These are phyloP conservation scores for Amanita exitialis DNA, from an alignment of 768 basidiomycete species.

Conservation along the genomic window DNA sequence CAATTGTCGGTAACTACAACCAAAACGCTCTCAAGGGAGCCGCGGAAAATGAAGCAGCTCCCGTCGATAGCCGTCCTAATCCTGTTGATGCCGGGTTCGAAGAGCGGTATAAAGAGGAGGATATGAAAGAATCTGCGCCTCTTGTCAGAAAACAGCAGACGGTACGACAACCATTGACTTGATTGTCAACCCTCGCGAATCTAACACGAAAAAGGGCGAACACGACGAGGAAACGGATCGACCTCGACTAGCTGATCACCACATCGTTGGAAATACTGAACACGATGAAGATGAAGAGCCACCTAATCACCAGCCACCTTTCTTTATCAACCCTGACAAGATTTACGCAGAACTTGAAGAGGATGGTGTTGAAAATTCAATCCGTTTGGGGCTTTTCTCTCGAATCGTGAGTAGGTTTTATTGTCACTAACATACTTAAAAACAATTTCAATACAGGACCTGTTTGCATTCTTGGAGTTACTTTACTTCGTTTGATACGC, in stretches of 20 bases:
- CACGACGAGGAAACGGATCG: not conserved
- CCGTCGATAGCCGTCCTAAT: not conserved
- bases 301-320: not conserved
- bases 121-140: not conserved
- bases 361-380: not conserved
- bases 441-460: not conserved
- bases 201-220: not conserved
- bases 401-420: not conserved
- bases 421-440: not conserved
- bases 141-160: not conserved
- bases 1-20: not conserved
- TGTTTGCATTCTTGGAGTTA: not conserved
- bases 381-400: not conserved
- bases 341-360: not conserved
- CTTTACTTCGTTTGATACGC: not conserved
- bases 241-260: not conserved
- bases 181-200: not conserved
- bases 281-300: not conserved
- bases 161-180: not conserved
- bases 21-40: not conserved
- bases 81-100: not conserved
- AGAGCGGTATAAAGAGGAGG: not conserved
- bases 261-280: not conserved
- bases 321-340: not conserved
- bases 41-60: not conserved